phyloP scores from a whole-genome alignment of 2,329 filamentous ascomycete species.

The Fusarium hainanense region DNA sequence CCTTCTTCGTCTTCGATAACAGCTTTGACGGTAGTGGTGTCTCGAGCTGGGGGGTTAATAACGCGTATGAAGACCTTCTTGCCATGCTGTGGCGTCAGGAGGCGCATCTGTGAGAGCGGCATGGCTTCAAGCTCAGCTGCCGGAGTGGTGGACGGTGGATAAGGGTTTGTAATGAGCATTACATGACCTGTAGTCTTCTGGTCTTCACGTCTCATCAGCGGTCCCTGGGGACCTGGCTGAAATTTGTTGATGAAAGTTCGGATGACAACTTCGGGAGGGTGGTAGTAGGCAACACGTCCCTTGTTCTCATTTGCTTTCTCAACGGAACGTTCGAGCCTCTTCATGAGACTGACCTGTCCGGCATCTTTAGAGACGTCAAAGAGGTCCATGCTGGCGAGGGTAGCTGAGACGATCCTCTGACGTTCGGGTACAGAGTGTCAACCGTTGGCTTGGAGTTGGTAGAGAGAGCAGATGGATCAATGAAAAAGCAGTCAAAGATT shows the following conservation, averaged over 20 bases:
- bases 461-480: not conserved
- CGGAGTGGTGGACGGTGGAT: not conserved
- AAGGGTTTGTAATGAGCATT: not conserved
- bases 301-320: not conserved
- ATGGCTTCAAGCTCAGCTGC: not conserved
- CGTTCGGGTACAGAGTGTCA: not conserved
- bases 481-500: not conserved
- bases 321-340: rapidly evolving
- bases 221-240: not conserved
- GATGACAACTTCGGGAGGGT: rapidly evolving
- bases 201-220: not conserved
- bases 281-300: not conserved
- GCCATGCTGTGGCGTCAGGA: slow-evolving; percentile 32
- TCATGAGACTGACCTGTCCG: rapidly evolving
- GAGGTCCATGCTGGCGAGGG: not conserved
- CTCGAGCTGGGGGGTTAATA: slow-evolving; percentile 26
- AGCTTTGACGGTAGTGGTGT: slow-evolving; percentile 22
- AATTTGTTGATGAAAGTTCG: rapidly evolving
- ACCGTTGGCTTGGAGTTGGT: not conserved
- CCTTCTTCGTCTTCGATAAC: slow-evolving; percentile 54
- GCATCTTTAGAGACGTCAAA: not conserved
- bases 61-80: slow-evolving; percentile 33
- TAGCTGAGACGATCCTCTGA: not conserved
- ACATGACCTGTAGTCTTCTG: not conserved
- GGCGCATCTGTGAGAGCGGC: not conserved